phyloP scores from a whole-genome alignment of 306 rosid species.

The Comarum palustre region DNA sequence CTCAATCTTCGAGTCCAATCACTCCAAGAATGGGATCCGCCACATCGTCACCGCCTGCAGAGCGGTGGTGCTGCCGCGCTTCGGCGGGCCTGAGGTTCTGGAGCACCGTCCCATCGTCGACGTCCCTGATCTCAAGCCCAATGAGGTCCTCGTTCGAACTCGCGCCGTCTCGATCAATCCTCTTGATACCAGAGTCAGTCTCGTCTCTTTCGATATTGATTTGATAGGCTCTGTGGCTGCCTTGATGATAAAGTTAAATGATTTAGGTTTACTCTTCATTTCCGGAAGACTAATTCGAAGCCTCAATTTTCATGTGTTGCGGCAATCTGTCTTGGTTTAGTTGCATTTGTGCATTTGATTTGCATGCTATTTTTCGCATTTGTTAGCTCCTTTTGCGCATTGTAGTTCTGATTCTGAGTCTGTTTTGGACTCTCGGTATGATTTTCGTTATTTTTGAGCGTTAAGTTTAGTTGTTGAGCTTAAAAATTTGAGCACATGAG shows the following conservation, averaged over 20 bases:
- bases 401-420: no score
- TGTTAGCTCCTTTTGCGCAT: no score
- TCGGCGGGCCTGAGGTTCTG: conserved; percentile 76
- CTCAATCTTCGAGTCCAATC: not conserved
- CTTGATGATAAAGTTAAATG: not conserved
- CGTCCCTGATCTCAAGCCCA: conserved; percentile 62
- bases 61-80: conserved; percentile 66
- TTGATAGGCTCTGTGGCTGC: not conserved
- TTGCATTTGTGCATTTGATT: no score
- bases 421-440: not conserved
- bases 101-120: conserved; percentile 44
- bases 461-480: not conserved
- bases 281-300: not conserved
- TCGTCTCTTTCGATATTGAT: not conserved
- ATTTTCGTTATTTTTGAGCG: not conserved
- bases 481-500: not conserved
- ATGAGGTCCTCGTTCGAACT: conserved; percentile 50
- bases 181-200: conserved; percentile 72
- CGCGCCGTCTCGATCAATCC: conserved; percentile 86
- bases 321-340: no score
- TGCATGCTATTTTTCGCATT: not conserved
- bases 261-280: not conserved
- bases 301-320: not conserved
- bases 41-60: conserved; percentile 51
- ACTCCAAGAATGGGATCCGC: conserved; percentile 24